Conservation (phyloP, 805 yeast species). For the Lipomyces chichibuensis region DNA sequence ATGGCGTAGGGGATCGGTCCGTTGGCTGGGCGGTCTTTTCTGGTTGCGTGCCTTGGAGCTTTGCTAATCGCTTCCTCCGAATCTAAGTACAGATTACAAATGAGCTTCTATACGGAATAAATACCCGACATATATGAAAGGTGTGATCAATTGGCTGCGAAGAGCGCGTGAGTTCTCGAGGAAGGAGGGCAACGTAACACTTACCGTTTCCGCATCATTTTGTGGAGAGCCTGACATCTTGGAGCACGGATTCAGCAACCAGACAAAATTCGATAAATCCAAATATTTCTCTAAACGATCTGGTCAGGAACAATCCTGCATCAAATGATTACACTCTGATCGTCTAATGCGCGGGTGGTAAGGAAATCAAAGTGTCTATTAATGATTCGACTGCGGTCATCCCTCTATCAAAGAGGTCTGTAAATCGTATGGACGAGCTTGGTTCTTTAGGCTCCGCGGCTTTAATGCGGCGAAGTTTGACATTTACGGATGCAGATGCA, state of each 20-base stretch:
- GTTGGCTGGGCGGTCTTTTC: slow-evolving; percentile 1
- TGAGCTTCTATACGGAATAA: not conserved
- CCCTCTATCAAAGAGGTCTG: no score
- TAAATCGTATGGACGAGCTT: no score
- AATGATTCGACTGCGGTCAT: not conserved
- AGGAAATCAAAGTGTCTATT: not conserved
- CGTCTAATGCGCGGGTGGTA: not conserved
- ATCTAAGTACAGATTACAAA: slow-evolving; percentile 38
- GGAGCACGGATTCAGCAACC: slow-evolving; percentile 53
- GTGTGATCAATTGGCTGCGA: not conserved
- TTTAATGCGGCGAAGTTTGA: no score
- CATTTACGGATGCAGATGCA: no score
- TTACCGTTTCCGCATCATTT: slow-evolving; percentile 30
- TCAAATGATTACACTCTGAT: not conserved
- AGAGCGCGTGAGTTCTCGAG: not conserved
- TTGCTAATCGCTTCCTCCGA: slow-evolving; percentile 58
- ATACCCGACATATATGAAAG: not conserved
- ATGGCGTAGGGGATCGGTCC: slow-evolving; percentile 19
- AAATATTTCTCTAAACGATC: not conserved
- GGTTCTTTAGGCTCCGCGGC: no score
- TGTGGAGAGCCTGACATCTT: slow-evolving; percentile 66
- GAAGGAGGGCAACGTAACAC: not conserved
- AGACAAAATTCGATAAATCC: not conserved
- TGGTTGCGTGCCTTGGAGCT: slow-evolving; percentile 43
- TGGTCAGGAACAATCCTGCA: not conserved